Base-by-base conservation (phyloP, 495 filamentous ascomycete species). In the Lophium mytilinum region DNA sequence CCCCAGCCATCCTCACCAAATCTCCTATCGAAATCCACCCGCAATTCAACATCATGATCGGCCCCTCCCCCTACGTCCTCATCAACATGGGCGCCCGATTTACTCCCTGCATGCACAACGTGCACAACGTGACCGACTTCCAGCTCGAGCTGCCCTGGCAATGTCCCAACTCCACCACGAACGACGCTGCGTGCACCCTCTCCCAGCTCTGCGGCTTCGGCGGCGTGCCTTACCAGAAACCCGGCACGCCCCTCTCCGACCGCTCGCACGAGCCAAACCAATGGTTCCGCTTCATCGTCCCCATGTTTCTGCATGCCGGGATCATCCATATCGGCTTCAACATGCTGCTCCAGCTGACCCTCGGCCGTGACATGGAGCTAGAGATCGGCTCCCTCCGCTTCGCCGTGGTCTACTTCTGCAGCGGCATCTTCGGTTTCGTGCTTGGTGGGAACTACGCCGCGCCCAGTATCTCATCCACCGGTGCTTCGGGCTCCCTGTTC, bases 11-110 rank as follows among this genome's bases (percentile, higher is more conserved):
- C 40, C 72, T 86, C 0, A 90, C 87, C 4, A 81, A 81, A 50
- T 83, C 83, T 1, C 89, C 90, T 10, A 96, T 98, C 64, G 81
- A 86, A 70, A 95, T 83, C 24, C 76, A 92, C 30, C 94, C 93
- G 4, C 73, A 75, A 10, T 91, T 97, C 75, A 98, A 98, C 70
- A 87, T 87, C 43, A 95, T 98, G 89, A 94, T 98, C 66, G 93
- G 93, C 0, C 93, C 93, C 3, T 94, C 90, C 2, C 78, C 86
- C 4, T 88, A 88, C 61, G 80, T 97, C 33, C 83, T 93, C 60
- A 95, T 98, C 71, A 94, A 93, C 67, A 95, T 97, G 90, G 93
- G 93, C 56, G 89, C 92, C 36, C 82, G 92, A 24, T 98, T 86
- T 68, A 82, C 88, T 6, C 89, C 92, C 6, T 98, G 93, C 70